Evolutionary conservation across 441 rosid species (phyloP).

Genomic region (Adansonia gregorii): DNA sequence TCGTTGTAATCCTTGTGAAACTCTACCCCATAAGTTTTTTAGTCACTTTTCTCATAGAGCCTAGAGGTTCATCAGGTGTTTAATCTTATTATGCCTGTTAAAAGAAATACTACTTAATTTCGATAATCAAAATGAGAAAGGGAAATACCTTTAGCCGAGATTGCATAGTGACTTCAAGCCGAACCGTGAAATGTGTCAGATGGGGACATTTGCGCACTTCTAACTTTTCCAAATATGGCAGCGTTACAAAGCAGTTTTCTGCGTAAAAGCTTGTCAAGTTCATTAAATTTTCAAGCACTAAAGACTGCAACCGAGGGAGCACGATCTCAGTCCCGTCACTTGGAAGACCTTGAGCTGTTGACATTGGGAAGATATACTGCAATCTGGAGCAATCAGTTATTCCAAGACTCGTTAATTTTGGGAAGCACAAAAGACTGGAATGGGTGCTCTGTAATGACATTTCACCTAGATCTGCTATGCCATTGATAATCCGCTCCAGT

Average conservation of each 20-base stretch:
- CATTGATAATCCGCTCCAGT: neutral
- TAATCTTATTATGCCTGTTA: too few relatives aligned
- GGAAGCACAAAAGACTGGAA: neutral
- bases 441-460: neutral
- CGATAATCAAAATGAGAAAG: neutral
- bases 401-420: neutral
- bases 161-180: neutral
- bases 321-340: neutral
- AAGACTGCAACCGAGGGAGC: neutral
- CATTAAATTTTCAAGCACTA: neutral
- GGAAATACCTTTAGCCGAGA: neutral
- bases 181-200: neutral
- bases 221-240: neutral
- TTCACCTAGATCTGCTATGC: constrained; percentile 7
- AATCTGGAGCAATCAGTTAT: neutral
- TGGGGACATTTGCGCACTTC: neutral
- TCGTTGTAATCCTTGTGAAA: neutral
- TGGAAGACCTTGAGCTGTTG: neutral
- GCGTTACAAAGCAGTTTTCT: neutral
- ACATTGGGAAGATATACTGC: neutral
- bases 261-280: neutral
- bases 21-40: too few relatives aligned
- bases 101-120: neutral
- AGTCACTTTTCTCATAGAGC: too few relatives aligned
- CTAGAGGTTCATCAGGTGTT: too few relatives aligned